phyloP scores from a whole-genome alignment of 1,284 basidiomycete genomes.

The Pisolithus thermaeus region DNA sequence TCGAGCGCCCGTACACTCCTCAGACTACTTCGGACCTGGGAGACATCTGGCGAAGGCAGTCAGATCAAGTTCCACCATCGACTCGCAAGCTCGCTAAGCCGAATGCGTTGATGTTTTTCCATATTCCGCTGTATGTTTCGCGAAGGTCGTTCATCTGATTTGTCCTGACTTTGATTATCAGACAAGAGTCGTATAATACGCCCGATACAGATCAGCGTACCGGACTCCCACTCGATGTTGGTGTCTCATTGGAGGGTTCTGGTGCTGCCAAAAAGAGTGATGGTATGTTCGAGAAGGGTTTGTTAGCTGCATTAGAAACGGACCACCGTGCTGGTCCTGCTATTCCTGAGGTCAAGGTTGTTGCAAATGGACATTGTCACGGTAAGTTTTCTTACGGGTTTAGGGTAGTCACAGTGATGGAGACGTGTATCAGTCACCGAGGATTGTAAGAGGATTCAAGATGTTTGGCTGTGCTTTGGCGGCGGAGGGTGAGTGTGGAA shows the following conservation, averaged over 20 bases:
- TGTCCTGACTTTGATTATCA: constrained; percentile 20
- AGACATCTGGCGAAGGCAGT: constrained; percentile 52
- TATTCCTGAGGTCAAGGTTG: constrained; percentile 70
- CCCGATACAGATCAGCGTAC: constrained; percentile 57
- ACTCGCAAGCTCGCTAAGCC: constrained; percentile 72
- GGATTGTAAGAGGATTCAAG: constrained; percentile 78
- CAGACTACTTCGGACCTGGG: constrained; percentile 67
- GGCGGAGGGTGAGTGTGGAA: constrained; percentile 68
- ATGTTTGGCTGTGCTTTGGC: constrained; percentile 93
- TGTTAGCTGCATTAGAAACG: constrained; percentile 64
- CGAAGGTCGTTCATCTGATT: constrained; percentile 2
- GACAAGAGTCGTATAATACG: constrained; percentile 54
- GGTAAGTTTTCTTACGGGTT: constrained; percentile 35
- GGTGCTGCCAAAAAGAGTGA: constrained; percentile 69
- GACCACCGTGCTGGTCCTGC: constrained; percentile 46
- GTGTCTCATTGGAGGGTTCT: constrained; percentile 50
- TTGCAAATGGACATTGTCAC: constrained; percentile 87
- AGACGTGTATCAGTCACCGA: constrained; percentile 60
- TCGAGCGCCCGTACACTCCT: constrained; percentile 77
- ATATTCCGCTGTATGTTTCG: constrained; percentile 78
- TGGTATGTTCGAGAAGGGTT: constrained; percentile 76
- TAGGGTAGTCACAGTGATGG: constrained; percentile 3
- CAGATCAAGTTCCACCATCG: constrained; percentile 50
- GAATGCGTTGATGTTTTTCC: constrained; percentile 93
- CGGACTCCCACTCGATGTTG: constrained; percentile 59